Percentiles rank a stretch among this genome's conserved stretches.
Evolutionary conservation across 371 early-diverging fungal species (phyloP).

Genomic region (Rhizopus stolonifer): DNA sequence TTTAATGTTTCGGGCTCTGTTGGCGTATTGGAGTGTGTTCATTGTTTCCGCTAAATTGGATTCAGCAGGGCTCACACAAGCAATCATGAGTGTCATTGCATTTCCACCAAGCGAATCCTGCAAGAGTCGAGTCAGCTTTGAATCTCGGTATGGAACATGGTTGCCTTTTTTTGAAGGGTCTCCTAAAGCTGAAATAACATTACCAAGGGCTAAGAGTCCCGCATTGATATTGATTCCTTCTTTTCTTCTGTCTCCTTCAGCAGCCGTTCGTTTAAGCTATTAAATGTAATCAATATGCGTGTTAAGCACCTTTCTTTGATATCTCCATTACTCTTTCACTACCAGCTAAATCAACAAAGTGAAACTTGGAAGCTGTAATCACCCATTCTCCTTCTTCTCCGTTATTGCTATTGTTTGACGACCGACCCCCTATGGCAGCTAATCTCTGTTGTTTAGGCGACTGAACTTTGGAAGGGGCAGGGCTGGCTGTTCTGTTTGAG

Average conservation of each 20-base stretch:
- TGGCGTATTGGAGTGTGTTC: constrained; percentile 93
- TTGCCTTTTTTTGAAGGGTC: constrained; percentile 70
- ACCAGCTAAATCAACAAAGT: constrained; percentile 99
- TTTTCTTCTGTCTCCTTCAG: constrained; percentile 91
- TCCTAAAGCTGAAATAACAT: constrained; percentile 98
- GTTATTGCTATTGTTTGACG: not conserved
- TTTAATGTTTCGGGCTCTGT: constrained; percentile 86
- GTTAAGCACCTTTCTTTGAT: not conserved
- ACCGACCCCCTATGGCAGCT: not conserved
- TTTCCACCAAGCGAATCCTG: constrained; percentile 97
- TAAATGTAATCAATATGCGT: constrained; percentile 1
- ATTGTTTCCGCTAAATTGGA: constrained; percentile 87
- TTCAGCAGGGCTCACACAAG: constrained; percentile 86
- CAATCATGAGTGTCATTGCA: constrained; percentile 90
- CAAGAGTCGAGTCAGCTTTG: constrained; percentile 97
- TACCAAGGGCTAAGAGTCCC: constrained; percentile 97
- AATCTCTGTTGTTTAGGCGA: constrained; percentile 3
- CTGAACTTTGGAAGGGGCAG: constrained; percentile 26
- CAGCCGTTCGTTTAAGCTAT: constrained; percentile 89
- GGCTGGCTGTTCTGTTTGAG: constrained; percentile 32
- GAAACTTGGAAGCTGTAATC: constrained; percentile 79
- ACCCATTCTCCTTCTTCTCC: constrained; percentile 52
- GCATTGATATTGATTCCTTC: constrained; percentile 99
- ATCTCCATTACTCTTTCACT: constrained; percentile 76
- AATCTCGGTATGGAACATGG: constrained; percentile 97